Conservation (phyloP, 2,329 filamentous ascomycete species). For the Trichoderma pleuroti region DNA sequence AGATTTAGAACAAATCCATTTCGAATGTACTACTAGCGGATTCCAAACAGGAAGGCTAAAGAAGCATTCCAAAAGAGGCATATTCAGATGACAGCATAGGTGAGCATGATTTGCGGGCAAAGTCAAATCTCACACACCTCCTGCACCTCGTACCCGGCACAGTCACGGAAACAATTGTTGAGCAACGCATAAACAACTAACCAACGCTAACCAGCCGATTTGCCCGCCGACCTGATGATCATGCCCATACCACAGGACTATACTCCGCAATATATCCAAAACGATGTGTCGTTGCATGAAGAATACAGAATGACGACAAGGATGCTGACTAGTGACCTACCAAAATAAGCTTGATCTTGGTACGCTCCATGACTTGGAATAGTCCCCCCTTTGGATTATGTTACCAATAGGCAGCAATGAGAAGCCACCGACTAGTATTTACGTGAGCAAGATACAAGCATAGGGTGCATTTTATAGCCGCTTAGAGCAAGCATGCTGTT, state of each 20-base stretch:
- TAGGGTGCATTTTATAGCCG: neutral
- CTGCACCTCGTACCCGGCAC: neutral
- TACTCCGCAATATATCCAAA: neutral
- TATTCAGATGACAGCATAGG: neutral
- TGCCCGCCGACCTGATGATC: neutral
- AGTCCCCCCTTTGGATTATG: neutral
- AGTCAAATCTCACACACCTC: neutral
- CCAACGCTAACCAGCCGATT: neutral
- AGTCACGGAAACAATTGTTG: neutral
- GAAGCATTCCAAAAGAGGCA: neutral
- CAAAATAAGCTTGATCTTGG: conserved; percentile 7
- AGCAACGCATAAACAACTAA: neutral
- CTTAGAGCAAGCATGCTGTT: neutral
- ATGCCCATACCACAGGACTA: neutral
- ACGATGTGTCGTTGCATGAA: neutral
- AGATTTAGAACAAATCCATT: neutral
- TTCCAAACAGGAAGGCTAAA: neutral
- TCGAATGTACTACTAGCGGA: neutral
- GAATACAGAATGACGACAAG: neutral
- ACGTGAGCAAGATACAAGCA: neutral
- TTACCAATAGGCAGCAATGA: neutral
- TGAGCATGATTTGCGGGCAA: neutral
- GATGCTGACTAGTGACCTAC: neutral
- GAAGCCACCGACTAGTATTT: too few relatives aligned
- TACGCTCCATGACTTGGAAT: neutral